A percentile compares a stretch with the other conserved stretches of the same genome.
Evolutionary conservation across 257 asterid genomes (phyloP).

Genomic region (Lycium barbarum): DNA sequence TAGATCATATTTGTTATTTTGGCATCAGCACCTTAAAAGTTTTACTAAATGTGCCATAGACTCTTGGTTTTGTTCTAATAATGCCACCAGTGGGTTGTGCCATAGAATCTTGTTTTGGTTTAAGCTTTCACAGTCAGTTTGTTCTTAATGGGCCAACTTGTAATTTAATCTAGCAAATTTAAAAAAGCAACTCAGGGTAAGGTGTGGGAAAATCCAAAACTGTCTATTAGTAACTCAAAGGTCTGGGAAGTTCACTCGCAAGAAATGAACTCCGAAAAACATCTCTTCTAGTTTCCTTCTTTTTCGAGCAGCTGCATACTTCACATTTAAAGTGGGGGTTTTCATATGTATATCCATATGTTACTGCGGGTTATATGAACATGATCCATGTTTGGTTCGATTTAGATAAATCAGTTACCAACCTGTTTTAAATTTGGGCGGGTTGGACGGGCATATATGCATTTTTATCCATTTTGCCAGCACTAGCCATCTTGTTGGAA

Average conservation of each 20-base stretch:
- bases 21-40: neutral
- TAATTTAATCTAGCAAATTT: neutral
- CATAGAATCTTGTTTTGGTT: neutral
- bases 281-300: neutral
- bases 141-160: neutral
- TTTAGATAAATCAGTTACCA: neutral
- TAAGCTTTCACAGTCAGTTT: neutral
- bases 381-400: neutral
- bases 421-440: neutral
- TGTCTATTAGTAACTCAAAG: neutral
- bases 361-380: neutral
- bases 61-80: neutral
- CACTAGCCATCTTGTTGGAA: neutral
- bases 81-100: neutral
- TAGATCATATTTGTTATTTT: constrained; percentile 19
- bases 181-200: neutral
- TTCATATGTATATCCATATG: neutral
- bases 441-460: neutral
- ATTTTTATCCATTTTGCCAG: neutral
- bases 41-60: constrained; percentile 11
- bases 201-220: neutral
- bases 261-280: neutral
- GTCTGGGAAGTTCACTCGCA: neutral
- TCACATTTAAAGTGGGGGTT: neutral
- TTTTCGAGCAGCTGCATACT: neutral